Percentiles rank a stretch among this genome's conserved stretches.
These are phyloP conservation scores for Haplosporangium gracile DNA, from an alignment of 192 early-diverging fungal genomes.

Conservation along the genomic window DNA sequence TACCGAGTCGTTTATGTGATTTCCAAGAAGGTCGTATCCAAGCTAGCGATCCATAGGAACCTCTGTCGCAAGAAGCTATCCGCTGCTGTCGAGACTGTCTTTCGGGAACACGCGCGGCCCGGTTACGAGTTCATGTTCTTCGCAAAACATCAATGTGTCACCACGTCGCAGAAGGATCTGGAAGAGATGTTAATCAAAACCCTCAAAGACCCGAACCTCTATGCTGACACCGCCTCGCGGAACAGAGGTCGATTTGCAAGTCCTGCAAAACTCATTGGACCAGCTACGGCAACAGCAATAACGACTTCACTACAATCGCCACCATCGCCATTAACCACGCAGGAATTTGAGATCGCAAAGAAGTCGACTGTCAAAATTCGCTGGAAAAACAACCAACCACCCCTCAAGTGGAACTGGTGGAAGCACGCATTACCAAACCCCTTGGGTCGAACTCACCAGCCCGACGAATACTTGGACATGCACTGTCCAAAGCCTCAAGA, in stretches of 20 bases:
- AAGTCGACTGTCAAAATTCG: slow-evolving; percentile 11
- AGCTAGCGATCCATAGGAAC: slow-evolving; percentile 30
- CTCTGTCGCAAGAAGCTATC: slow-evolving; percentile 30
- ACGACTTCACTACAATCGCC: background rate
- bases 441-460: slow-evolving; percentile 31
- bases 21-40: slow-evolving; percentile 42
- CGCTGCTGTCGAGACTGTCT: slow-evolving; percentile 37
- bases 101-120: slow-evolving; percentile 36
- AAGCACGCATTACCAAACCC: slow-evolving; percentile 40
- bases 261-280: background rate
- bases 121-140: slow-evolving; percentile 46
- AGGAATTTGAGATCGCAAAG: background rate
- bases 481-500: background rate
- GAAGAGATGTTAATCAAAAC: slow-evolving; percentile 14
- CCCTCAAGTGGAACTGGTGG: slow-evolving; percentile 23
- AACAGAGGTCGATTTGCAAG: background rate
- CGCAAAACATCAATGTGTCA: slow-evolving; percentile 24
- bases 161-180: slow-evolving; percentile 22
- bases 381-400: slow-evolving; percentile 50
- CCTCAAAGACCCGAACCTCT: slow-evolving; percentile 17
- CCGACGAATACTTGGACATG: slow-evolving; percentile 21
- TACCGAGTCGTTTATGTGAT: slow-evolving; percentile 34
- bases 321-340: background rate
- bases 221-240: slow-evolving; percentile 1
- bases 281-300: background rate